Conservation (phyloP, 2,329 filamentous ascomycete genomes). For the Colletotrichum sp. region DNA sequence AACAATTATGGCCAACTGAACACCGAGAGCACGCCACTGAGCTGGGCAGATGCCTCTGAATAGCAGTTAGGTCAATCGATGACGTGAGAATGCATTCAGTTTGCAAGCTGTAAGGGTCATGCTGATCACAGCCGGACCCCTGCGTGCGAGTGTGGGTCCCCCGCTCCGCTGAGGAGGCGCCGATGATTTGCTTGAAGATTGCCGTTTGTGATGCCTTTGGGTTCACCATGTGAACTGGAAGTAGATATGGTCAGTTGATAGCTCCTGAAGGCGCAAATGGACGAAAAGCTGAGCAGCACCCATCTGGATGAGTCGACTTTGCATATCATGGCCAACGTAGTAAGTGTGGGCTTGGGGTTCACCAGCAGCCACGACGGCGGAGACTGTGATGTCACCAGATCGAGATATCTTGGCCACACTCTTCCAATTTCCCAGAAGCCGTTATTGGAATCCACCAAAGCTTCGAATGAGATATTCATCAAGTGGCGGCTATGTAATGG, state of each 20-base stretch:
- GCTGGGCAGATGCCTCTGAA: too few species aligned
- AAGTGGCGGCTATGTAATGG: background rate
- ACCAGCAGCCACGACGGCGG: background rate
- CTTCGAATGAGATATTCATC: background rate
- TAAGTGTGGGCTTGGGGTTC: background rate
- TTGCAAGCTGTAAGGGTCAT: too few species aligned
- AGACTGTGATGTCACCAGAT: background rate
- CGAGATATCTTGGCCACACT: background rate
- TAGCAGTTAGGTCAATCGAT: too few species aligned
- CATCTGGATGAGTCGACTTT: background rate
- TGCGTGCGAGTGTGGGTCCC: background rate
- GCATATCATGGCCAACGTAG: too few species aligned
- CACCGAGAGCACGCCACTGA: too few species aligned
- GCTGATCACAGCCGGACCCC: background rate
- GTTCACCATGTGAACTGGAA: background rate
- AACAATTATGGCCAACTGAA: too few species aligned
- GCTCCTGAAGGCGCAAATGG: too few species aligned
- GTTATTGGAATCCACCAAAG: accelerated
- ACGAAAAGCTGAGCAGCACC: background rate
- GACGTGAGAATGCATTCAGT: too few species aligned
- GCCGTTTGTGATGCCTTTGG: background rate
- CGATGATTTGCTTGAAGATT: background rate
- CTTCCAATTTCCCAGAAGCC: background rate
- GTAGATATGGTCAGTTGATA: background rate
- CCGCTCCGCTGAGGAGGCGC: background rate